These are phyloP conservation scores for Talaromyces sp. DNA, from an alignment of 2,329 filamentous ascomycete species.

Conservation along the genomic window DNA sequence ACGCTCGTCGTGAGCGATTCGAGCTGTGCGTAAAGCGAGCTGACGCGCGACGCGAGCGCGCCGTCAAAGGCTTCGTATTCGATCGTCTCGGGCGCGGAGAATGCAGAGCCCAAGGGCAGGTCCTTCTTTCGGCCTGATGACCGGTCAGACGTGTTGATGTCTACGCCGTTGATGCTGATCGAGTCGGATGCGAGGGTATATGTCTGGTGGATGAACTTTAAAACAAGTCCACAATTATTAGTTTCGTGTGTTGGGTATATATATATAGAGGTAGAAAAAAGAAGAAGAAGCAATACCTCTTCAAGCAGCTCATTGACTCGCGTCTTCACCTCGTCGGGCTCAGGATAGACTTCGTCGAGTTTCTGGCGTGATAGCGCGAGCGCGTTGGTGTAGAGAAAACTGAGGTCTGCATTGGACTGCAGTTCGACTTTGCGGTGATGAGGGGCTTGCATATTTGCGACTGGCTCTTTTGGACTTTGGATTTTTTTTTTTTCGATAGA, in stretches of 20 bases:
- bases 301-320: constrained; percentile 39
- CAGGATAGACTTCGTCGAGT: constrained; percentile 45
- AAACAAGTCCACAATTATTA: background rate
- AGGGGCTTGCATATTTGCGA: constrained; percentile 17
- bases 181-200: constrained; percentile 40
- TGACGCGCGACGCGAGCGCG: constrained; percentile 38
- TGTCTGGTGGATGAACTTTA: constrained; percentile 41
- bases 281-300: constrained; percentile 23
- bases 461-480: background rate
- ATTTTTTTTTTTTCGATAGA: background rate
- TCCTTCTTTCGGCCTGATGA: background rate
- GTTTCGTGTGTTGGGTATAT: too few relatives aligned
- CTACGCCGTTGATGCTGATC: constrained; percentile 47
- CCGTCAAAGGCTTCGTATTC: constrained; percentile 46
- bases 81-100: constrained; percentile 39
- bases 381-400: constrained; percentile 45
- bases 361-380: constrained; percentile 42
- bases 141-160: constrained; percentile 20
- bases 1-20: constrained; percentile 45
- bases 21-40: constrained; percentile 43
- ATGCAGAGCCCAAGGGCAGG: constrained; percentile 28
- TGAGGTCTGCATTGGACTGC: constrained; percentile 47
- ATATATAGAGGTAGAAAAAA: background rate
- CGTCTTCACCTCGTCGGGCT: constrained; percentile 41
- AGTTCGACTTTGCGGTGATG: constrained; percentile 49